A percentile compares a stretch with the other conserved stretches of the same genome.
Evolutionary conservation across 106 monocot species (phyloP).

Genomic region (Dendrobium catenatum): DNA sequence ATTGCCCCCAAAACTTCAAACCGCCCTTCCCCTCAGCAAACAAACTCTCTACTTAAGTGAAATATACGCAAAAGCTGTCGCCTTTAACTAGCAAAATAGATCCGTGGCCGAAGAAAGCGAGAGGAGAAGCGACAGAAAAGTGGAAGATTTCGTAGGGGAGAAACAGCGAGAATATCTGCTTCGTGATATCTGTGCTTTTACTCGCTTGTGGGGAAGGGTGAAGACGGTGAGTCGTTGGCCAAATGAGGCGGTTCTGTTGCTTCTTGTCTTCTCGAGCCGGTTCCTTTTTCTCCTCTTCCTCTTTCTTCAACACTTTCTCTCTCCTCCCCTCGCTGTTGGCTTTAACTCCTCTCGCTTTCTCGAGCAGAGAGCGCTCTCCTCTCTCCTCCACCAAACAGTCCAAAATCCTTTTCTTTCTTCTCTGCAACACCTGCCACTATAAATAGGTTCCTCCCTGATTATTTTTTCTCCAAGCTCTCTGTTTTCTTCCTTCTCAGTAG

Average conservation of each 20-base stretch:
- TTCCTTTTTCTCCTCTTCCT: neutral
- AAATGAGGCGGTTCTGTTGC: neutral
- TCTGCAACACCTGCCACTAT: neutral
- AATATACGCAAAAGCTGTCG: neutral
- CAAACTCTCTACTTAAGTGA: too few species aligned
- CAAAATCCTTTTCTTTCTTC: neutral
- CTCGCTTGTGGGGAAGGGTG: neutral
- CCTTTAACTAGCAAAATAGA: neutral
- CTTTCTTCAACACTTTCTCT: neutral
- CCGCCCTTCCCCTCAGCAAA: too few species aligned
- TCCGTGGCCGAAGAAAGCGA: conserved; percentile 5
- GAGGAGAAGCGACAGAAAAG: conserved; percentile 7
- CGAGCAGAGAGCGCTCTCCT: neutral
- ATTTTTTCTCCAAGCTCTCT: neutral
- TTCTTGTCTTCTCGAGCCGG: neutral
- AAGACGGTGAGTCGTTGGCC: conserved; percentile 1
- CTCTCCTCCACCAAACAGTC: neutral
- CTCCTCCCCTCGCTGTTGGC: neutral
- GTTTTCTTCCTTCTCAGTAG: neutral
- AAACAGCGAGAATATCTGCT: neutral
- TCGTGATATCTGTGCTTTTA: conserved; percentile 5
- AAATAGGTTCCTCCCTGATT: neutral
- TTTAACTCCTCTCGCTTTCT: neutral
- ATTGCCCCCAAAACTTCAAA: too few species aligned
- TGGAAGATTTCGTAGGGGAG: conserved; percentile 3